Conservation (phyloP, 345 rosid genomes). For the Salix caprea region DNA sequence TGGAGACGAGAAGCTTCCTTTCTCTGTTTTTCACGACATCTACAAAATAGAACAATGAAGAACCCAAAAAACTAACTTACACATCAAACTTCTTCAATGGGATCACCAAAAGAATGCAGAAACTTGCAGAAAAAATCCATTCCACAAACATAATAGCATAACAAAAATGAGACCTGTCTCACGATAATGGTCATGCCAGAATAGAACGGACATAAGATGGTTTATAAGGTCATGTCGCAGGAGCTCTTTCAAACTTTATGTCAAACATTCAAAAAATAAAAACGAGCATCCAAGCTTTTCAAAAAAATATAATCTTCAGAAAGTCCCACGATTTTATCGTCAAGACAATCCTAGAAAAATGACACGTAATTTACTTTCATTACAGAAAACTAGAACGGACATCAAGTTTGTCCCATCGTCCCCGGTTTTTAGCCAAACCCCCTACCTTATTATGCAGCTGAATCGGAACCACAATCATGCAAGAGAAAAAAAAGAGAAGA, state of each 20-base stretch:
- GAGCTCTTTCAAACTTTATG: background rate
- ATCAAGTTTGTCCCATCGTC: background rate
- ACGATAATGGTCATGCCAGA: background rate
- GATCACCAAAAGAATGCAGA: background rate
- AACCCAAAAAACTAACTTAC: background rate
- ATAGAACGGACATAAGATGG: background rate
- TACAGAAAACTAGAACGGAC: background rate
- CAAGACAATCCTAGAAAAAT: background rate
- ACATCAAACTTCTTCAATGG: background rate
- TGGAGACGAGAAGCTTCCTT: conserved; percentile 92
- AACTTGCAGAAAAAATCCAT: background rate
- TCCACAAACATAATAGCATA: background rate
- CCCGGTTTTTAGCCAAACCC: background rate
- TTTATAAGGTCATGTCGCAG: background rate
- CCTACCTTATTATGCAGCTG: background rate
- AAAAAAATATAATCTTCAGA: background rate
- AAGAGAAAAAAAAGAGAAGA: background rate
- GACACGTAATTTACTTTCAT: background rate
- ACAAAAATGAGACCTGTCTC: too few relatives aligned
- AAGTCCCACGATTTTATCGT: background rate
- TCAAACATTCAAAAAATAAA: background rate
- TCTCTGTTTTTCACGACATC: conserved; percentile 97
- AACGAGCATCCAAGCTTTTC: background rate
- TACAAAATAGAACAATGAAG: conserved; percentile 2
- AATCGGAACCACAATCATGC: background rate